Percentiles rank a stretch among this genome's conserved stretches.
Conservation (phyloP, 164 flowering plant genomes). For the Buxus sempervirens region DNA sequence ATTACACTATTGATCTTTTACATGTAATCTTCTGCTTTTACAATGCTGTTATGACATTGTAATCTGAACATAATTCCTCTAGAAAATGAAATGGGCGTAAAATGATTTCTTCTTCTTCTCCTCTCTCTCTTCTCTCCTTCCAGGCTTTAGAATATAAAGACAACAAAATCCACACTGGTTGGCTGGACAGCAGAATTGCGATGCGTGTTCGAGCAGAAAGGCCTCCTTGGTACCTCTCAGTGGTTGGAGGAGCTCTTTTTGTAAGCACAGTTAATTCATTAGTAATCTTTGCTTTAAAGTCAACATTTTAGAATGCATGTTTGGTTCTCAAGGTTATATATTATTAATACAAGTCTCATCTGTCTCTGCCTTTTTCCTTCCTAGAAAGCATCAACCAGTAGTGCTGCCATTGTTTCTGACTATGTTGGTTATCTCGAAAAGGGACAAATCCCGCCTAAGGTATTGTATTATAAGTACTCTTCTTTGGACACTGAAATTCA, state of each 20-base stretch:
- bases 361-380: constrained; percentile 10
- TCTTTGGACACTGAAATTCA: background rate
- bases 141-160: constrained; percentile 94
- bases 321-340: constrained; percentile 1
- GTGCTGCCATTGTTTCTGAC: constrained; percentile 95
- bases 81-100: background rate
- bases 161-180: constrained; percentile 96
- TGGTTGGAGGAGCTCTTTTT: constrained; percentile 95
- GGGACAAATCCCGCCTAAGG: constrained; percentile 99
- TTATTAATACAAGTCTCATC: background rate
- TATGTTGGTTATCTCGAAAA: constrained; percentile 97
- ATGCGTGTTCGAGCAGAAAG: constrained; percentile 99
- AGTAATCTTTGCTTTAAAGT: background rate
- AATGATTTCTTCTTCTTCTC: no score
- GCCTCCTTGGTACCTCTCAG: constrained; percentile 99
- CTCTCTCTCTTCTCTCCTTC: background rate
- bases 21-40: constrained; percentile 56
- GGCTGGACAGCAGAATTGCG: constrained; percentile 99
- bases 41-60: background rate
- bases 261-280: constrained; percentile 42
- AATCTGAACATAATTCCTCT: background rate
- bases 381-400: constrained; percentile 93
- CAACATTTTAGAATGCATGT: background rate
- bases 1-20: constrained; percentile 92
- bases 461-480: constrained; percentile 18